Evolutionary conservation across 768 basidiomycete species (phyloP), one percentile per base, ranked within the genome.

Genomic region (Boletus patriciae): DNA sequence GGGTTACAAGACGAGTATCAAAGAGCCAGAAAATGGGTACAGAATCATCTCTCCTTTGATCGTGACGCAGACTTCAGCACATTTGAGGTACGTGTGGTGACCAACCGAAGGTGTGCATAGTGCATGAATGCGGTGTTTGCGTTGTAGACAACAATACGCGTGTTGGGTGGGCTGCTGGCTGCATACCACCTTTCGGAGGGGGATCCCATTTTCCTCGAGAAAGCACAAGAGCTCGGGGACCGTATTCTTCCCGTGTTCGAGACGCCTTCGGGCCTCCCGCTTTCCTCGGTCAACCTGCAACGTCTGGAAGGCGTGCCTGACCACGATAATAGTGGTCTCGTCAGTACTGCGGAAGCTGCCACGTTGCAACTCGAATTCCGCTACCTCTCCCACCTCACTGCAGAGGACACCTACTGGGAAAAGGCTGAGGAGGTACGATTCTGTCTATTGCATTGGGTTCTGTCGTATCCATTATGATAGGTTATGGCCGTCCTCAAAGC

Each of bases 351-450:
- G 0, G 95, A 98, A 68, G 87, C 85, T n/a, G 83, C 87, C 9
- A 95, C 92, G 0, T 74, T 96, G 23, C 93, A 97, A 71, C 82
- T 98, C 19, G 95, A 97, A 71, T 85, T 98, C 67, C 83, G 87
- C 62, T 96, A 97, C 70, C 77, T 98, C n/a, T 85, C 84, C 48
- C 71, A 84, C 57, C 69, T 97, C 43, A 92, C 91, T 0, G 90
- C 82, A 12, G 83, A 95, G 46, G 82, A 85, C 3, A 72, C 75
- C 8, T 98, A 92, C 70, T 95, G 94, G 94, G 76, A 81, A 53
- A 87, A 84, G 59, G 92, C 76, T 0, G 93, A 94, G 69, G 79
- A 79, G 64, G 93, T 89, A 57, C 3, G 65, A 54, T 16, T 27
- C 46, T 25, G 12, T 54, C 16, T 43, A 25, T 48, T 25, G 10